Evolutionary conservation across 2,329 filamentous ascomycete genomes (phyloP), one percentile per base, ranked within the genome.

Genomic region (Aspergillus tubingensis): DNA sequence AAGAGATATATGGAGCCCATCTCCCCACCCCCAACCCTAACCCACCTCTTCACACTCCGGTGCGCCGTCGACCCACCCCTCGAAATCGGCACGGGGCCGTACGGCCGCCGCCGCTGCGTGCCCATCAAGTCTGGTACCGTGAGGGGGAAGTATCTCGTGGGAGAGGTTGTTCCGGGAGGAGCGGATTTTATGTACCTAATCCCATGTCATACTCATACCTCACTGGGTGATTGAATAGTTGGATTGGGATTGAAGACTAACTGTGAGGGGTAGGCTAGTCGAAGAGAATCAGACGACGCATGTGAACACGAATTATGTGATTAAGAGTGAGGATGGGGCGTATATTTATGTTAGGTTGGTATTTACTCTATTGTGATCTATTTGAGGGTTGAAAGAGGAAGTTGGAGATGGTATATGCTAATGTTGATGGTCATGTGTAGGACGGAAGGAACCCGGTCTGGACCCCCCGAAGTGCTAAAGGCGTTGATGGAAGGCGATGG

Each of bases 241-340:
- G 27, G 4, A 11, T 30, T 30, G 10, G 8, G 10, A 30, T 11
- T 5, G 10, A 11, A 10, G 27, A 7, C 10, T 36, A 41, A 21
- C 44, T 6, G 3, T 27, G 19, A 15, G n/a, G 4, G 17, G 17
- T 19, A 71, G 68, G 69, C 41, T 70, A 4, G 68, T 70, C 0
- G 68, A 70, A 27, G 67, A 67, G n/a, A 54, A 69, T 19, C 66
- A 70, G n/a, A 70, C 68, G 1, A 68, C 67, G 13, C 68, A 71
- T 58, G 68, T 70, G 15, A 70, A 70, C 49, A 67, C 69, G 8
- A 69, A 68, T 15, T 68, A 71, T 38, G 65, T 71, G 13, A 67
- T 72, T n/a, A 68, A 66, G 47, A 70, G 67, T 54, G 65, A 71
- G 30, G 69, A 71, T 23, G 68, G 66, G 2, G 66, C 69, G 11